Evolutionary conservation across 1,284 basidiomycete genomes (phyloP).

Genomic region (Cerioporus squamosus): DNA sequence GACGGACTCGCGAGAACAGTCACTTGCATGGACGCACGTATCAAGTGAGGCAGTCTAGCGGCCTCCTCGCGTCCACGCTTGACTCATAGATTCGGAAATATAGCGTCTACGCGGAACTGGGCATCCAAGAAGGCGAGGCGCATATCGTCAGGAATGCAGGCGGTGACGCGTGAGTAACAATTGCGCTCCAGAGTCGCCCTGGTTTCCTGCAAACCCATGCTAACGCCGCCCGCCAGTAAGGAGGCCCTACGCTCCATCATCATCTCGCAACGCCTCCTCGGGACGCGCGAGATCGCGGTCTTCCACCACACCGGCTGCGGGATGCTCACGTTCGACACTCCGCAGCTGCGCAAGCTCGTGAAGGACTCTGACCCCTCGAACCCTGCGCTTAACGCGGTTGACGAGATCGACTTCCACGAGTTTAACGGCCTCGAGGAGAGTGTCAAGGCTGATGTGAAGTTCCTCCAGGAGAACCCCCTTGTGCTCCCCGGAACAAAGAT

Average conservation of each 20-base stretch:
- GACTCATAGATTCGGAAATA: background rate
- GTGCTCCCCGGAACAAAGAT: slow-evolving; percentile 56
- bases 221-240: slow-evolving; percentile 39
- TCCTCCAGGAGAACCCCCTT: slow-evolving; percentile 57
- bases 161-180: slow-evolving; percentile 54
- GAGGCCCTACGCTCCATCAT: slow-evolving; percentile 70
- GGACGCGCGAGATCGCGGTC: slow-evolving; percentile 67
- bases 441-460: slow-evolving; percentile 60
- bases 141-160: slow-evolving; percentile 75
- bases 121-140: slow-evolving; percentile 66
- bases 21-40: slow-evolving; percentile 73
- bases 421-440: slow-evolving; percentile 57
- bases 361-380: slow-evolving; percentile 49
- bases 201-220: background rate
- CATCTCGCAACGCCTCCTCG: slow-evolving; percentile 69
- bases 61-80: background rate
- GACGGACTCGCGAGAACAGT: slow-evolving; percentile 43
- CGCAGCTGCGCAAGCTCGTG: slow-evolving; percentile 53
- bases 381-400: slow-evolving; percentile 43
- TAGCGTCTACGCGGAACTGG: slow-evolving; percentile 62
- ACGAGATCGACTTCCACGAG: slow-evolving; percentile 62
- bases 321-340: slow-evolving; percentile 63
- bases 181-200: background rate
- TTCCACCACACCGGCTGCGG: slow-evolving; percentile 74
- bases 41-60: slow-evolving; percentile 40